phyloP scores from a whole-genome alignment of 2,329 filamentous ascomycete species.

The Trichoderma pleuroti region DNA sequence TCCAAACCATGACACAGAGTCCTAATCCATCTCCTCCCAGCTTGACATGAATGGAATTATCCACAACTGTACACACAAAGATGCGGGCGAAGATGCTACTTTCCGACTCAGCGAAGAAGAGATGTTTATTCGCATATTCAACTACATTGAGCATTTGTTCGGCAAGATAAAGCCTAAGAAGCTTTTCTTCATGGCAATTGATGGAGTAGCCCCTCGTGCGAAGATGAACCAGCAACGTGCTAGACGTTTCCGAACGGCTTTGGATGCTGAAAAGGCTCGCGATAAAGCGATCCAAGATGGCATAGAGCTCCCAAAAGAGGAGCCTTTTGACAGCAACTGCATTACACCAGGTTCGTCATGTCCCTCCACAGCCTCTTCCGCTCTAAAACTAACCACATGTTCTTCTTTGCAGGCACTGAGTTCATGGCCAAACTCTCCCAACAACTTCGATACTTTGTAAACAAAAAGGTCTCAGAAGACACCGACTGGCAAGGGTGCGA shows the following conservation, averaged over 20 bases:
- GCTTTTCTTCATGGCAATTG: constrained; percentile 99
- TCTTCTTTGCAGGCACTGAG: constrained; percentile 58
- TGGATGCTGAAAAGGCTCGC: constrained; percentile 83
- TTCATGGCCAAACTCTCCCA: constrained; percentile 96
- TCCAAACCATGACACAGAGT: not conserved
- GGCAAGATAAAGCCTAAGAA: constrained; percentile 98
- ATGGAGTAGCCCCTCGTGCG: constrained; percentile 92
- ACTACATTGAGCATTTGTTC: constrained; percentile 98
- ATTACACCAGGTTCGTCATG: constrained; percentile 72
- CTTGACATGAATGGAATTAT: constrained; percentile 99
- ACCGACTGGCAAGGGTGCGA: constrained; percentile 96
- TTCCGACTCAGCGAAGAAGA: constrained; percentile 95
- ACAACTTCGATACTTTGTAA: constrained; percentile 97
- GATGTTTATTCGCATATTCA: constrained; percentile 99
- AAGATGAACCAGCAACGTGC: constrained; percentile 99
- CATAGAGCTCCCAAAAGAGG: constrained; percentile 88
- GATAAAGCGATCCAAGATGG: constrained; percentile 91
- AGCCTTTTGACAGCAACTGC: constrained; percentile 97
- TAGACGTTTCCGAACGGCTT: constrained; percentile 87
- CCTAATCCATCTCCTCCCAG: constrained; percentile 36
- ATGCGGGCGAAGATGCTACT: constrained; percentile 78
- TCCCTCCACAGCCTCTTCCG: not conserved
- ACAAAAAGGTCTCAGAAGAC: constrained; percentile 97
- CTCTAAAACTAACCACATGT: not conserved
- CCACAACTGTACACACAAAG: constrained; percentile 98